Base-by-base conservation (phyloP, 352 stramenopile genomes). In the Phytophthora brassicae region DNA sequence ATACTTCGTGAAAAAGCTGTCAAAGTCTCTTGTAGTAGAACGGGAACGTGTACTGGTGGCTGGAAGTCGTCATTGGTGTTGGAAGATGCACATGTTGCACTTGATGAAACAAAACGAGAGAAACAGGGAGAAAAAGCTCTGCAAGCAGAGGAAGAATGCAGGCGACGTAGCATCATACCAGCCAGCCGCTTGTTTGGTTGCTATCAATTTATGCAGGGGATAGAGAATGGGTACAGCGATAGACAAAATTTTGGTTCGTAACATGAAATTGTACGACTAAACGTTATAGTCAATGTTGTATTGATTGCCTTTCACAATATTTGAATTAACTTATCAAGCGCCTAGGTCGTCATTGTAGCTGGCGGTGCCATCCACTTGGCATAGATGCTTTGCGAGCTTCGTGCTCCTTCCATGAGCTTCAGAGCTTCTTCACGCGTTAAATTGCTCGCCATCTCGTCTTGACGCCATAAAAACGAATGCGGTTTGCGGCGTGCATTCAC, bases 11-110 rank as follows among this genome's bases (percentile, higher is more conserved):
- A 46, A 12, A 76, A 70, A 28, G 55, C 51, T 23, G 66, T 60
- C 14, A 91, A 45, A 16, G 78, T 84, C 67, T 89, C 79, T 1
- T 84, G 46, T 4, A 88, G 61, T 8, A 91, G 64, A 47, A 91
- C 82, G 2, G 82, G 82, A 4, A 91, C 56, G 50, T 91, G 81
- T 28, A 69, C 56, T 4, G 65, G 66, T 45, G 39, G 22, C 41
- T 67, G 26, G 3, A 35, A 46, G 19, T 2, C 45, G 23, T 64
- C 38, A 11, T 16, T 62, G 46, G 28, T 38, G 44, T 47, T 36
- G 22, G 19, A 28, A 14, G 22, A 64, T 33, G 41, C 41, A 24
- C 38, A 60, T 56, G 42, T 54, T 0, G 36, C 28, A 19, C 6
- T 19, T 8, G 48, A 60, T 26, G 50, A 48, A 20, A 38, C 9